Base-by-base conservation (phyloP, 306 rosid genomes). In the Fragaria nilgerrensis region DNA sequence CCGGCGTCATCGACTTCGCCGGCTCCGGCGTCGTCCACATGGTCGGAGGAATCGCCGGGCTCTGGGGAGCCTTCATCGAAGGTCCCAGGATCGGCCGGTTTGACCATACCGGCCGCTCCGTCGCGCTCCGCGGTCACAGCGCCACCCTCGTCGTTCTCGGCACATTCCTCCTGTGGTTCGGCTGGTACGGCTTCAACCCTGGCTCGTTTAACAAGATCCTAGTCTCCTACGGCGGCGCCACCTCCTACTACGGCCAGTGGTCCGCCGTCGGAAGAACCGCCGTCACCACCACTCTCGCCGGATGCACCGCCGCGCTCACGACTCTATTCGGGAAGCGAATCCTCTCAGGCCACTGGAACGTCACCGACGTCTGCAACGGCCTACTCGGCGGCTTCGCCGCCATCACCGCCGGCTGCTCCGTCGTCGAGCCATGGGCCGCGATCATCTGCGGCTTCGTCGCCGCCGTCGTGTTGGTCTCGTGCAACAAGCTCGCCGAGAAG, bases 151-250 rank as follows among this genome's bases (percentile, higher is more conserved):
- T 92, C 0, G 98, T 94, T 0, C 87, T 94, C 0, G 97, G 96
- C 0, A 92, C 96, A 0, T 94, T 94, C 67, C 79, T 94, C 77
- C 96, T 94, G 4, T 94, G 98, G 98, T 90, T 94, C 76, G 98
- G 98, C 1, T 94, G 98, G 98, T 94, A 92, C 68, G 98, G 98
- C 2, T 94, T 94, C 52, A 94, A 94, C 73, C 98, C 98, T 0
- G 98, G 97, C 25, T 94, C 98, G 1, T 94, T 94, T 4, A 81
- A 12, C 27, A 94, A 89, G 77, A 94, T 94, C 71, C 50, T 82
- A 0, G 4, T 0, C 15, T 6, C 87, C 0, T 92, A 94, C 25
- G 1, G 11, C 7, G 0, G 9, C 43, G 1, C 43, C 7, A 0
- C 43, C 89, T 0, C 13, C 23, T 85, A 84, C 69, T 92, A 94